phyloP scores from a whole-genome alignment of 768 basidiomycete genomes.

The Trametes sanguinea region DNA sequence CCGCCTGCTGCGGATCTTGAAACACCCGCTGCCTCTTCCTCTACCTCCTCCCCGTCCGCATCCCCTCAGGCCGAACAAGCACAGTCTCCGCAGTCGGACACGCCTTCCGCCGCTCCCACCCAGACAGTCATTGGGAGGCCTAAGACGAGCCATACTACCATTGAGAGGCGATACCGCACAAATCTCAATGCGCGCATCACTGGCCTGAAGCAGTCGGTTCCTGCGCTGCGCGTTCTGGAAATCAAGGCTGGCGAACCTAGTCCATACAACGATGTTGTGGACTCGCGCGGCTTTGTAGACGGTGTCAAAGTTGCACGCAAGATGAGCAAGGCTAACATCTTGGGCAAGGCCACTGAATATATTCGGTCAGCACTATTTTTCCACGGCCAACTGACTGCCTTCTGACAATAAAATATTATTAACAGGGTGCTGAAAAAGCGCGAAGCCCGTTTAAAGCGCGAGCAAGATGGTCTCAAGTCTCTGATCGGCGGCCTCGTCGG shows the following conservation, averaged over 20 bases:
- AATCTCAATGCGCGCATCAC: conserved; percentile 88
- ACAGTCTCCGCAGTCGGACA: conserved; percentile 21
- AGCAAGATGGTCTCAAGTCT: conserved; percentile 73
- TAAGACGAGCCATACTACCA: conserved; percentile 90
- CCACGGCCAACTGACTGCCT: conserved; percentile 7
- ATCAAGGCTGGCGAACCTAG: conserved; percentile 40
- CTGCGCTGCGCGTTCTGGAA: conserved; percentile 79
- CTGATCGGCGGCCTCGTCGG: conserved; percentile 73
- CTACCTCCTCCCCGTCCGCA: conserved; percentile 37
- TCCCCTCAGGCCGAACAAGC: conserved; percentile 33
- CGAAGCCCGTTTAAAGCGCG: conserved; percentile 67
- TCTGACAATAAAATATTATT: neutral
- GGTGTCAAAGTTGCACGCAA: conserved; percentile 92
- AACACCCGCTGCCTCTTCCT: conserved; percentile 17
- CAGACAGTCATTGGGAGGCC: conserved; percentile 44
- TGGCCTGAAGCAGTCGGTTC: conserved; percentile 76
- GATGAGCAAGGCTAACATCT: conserved; percentile 87
- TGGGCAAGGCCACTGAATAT: conserved; percentile 90
- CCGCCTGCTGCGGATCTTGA: conserved; percentile 20
- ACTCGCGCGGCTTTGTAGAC: conserved; percentile 84
- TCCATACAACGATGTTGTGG: conserved; percentile 55
- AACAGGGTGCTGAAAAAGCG: conserved; percentile 76
- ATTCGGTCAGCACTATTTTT: conserved; percentile 53
- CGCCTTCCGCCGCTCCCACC: conserved; percentile 20
- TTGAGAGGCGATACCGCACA: conserved; percentile 85